Base-by-base conservation (phyloP, 2,329 filamentous ascomycete species). In the Capronia coronata region DNA sequence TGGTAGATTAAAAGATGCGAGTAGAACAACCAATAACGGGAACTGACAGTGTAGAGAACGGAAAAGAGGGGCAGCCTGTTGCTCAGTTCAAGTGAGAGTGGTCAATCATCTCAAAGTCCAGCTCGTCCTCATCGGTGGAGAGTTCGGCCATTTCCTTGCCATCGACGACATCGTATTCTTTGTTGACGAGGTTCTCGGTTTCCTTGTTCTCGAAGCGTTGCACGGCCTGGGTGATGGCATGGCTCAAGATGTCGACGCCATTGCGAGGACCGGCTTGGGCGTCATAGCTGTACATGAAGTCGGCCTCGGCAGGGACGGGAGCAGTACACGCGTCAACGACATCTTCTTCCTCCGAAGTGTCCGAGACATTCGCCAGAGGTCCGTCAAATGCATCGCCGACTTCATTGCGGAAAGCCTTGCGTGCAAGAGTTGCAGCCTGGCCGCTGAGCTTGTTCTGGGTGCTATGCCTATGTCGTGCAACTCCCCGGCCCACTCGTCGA, bases 131-230 rank as follows among this genome's bases (percentile, higher is more conserved):
- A 50, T 66, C 63, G 21, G 55, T 58, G 32, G 50, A 60, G 46
- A 63, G 62, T 30, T 69, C 67, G 52, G 68, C 67, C 27, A 67
- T 56, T n/a, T 63, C 56, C 38, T 65, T 64, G 45, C 67, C 64
- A 14, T 60, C 60, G 21, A 72, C 57, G 69, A 74, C 59, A 61
- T 81, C 78, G 59, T 81, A 82, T 66, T 82, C 78, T 48, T 72
- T 71, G 67, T 75, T 76, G 63, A 79, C 74, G 41, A 82, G 64
- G 66, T 79, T 78, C 65, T 79, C 76, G 1, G 77, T 81, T 66
- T 79, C 75, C 59, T 74, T 74, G 54, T 73, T 75, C 66, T 82
- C 78, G 61, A 74, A 82, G 55, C 72, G 73, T 68, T 79, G 74
- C 34, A 81, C 74, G 1, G 79, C 79, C 64, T 78, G 74, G 48